phyloP scores from a whole-genome alignment of 208 protist genomes.

The Leishmania tropica region DNA sequence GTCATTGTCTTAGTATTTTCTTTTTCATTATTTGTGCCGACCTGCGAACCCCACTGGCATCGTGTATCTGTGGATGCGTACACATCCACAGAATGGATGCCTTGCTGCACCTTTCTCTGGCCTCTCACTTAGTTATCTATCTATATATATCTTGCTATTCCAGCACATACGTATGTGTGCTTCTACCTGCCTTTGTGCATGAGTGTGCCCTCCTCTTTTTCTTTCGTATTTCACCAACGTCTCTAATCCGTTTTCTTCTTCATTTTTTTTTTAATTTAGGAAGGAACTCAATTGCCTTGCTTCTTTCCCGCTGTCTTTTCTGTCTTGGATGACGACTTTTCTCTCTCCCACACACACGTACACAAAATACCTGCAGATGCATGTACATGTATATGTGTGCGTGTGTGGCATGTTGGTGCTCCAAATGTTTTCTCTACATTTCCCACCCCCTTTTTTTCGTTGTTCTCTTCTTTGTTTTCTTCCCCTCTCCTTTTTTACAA shows the following conservation, averaged over 20 bases:
- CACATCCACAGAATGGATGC: background rate
- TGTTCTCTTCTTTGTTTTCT: too few relatives aligned
- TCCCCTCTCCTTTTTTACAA: background rate
- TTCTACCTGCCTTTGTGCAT: background rate
- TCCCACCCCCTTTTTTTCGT: background rate
- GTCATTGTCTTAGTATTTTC: background rate
- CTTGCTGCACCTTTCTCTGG: background rate
- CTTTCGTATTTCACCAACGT: background rate
- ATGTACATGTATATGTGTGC: background rate
- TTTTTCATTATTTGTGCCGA: background rate
- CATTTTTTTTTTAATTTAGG: background rate
- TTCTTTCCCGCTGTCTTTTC: slow-evolving; percentile 3
- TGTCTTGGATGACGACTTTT: slow-evolving; percentile 2
- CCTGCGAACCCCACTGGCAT: background rate
- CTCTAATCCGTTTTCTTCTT: background rate
- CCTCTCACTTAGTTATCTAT: background rate
- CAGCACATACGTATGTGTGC: background rate
- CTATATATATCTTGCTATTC: background rate
- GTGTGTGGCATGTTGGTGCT: background rate
- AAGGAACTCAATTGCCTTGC: background rate
- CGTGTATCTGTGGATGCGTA: too few relatives aligned
- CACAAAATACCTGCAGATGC: background rate
- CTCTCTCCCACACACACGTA: too few relatives aligned
- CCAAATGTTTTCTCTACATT: background rate
- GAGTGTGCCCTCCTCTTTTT: background rate